Evolutionary conservation across 495 filamentous ascomycete genomes (phyloP).

Genomic region (Tuber magnatum): DNA sequence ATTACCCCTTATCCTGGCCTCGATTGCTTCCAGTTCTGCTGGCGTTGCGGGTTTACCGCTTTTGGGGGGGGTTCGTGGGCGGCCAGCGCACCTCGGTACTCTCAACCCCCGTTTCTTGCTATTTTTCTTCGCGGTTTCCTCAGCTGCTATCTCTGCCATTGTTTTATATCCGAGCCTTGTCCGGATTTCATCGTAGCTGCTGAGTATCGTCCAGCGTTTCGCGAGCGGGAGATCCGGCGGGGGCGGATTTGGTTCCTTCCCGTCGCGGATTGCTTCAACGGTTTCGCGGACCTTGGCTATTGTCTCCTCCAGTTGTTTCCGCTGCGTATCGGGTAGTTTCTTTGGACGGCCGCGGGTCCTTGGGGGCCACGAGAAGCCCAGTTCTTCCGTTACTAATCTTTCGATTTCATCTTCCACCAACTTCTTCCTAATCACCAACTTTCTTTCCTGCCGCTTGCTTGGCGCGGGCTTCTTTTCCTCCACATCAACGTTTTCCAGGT

Average conservation of each 20-base stretch:
- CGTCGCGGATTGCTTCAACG: background rate
- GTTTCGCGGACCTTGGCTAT: background rate
- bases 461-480: background rate
- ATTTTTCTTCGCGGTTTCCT: background rate
- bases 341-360: background rate
- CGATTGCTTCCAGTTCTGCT: background rate
- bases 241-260: background rate
- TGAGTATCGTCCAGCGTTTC: background rate
- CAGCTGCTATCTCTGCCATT: background rate
- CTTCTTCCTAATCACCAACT: background rate
- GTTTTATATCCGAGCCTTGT: background rate
- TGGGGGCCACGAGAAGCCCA: background rate
- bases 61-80: constrained; percentile 7
- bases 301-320: background rate
- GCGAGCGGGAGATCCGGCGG: background rate
- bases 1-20: background rate
- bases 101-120: background rate
- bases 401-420: background rate
- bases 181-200: background rate
- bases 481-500: background rate
- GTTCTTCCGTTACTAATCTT: background rate
- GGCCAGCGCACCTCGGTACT: background rate
- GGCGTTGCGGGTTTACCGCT: background rate
- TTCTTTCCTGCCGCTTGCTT: background rate
- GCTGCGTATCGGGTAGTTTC: background rate